Evolutionary conservation across 2,329 filamentous ascomycete species (phyloP).

Genomic region (Pseudogymnoascus sp.): DNA sequence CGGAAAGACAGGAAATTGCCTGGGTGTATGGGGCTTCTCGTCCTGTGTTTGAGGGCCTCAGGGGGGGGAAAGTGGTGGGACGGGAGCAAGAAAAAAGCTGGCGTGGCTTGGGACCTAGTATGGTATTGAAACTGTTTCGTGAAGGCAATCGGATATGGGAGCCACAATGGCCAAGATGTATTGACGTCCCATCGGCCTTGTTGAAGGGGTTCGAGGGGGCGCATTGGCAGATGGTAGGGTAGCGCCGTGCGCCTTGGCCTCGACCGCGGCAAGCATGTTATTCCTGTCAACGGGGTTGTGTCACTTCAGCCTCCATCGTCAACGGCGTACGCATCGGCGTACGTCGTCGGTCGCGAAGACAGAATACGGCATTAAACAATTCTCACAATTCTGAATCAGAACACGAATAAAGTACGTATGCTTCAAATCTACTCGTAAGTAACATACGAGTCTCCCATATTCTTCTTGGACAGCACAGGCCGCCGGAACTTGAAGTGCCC

Average conservation of each 20-base stretch:
- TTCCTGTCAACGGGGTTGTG: background rate
- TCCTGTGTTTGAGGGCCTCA: background rate
- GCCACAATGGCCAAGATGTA: background rate
- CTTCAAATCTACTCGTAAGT: background rate
- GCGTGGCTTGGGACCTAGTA: constrained; percentile 3
- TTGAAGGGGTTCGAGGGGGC: background rate
- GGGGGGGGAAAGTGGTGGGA: background rate
- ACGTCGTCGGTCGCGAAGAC: background rate
- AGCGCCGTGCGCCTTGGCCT: background rate
- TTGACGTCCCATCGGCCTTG: background rate
- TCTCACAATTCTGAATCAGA: background rate
- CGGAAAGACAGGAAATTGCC: background rate
- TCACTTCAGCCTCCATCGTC: background rate
- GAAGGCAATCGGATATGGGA: background rate
- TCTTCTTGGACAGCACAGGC: background rate
- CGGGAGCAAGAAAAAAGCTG: background rate
- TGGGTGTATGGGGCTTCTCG: constrained; percentile 1
- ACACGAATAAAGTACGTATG: background rate
- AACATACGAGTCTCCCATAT: background rate
- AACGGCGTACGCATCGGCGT: background rate
- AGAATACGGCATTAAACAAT: background rate
- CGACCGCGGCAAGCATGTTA: background rate
- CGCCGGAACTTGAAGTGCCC: constrained; percentile 1
- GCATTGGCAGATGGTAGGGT: background rate
- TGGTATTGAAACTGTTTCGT: constrained; percentile 9